phyloP scores from a whole-genome alignment of 306 rosid genomes.

The Rosa rugosa region DNA sequence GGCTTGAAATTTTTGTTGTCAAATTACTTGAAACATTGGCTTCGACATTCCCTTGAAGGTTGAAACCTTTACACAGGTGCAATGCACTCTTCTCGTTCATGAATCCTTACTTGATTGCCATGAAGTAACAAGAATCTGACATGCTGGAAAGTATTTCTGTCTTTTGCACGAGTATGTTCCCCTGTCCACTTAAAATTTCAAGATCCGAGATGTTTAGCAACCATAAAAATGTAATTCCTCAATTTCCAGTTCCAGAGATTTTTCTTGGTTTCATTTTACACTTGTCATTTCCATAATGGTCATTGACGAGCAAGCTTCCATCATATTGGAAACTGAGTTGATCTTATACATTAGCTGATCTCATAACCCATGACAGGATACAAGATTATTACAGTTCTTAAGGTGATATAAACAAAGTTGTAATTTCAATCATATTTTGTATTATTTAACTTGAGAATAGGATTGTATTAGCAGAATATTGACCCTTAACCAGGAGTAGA shows the following conservation, averaged over 20 bases:
- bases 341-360: not conserved
- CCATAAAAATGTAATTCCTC: not conserved
- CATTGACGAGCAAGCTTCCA: not conserved
- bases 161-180: constrained; percentile 11
- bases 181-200: constrained; percentile 1
- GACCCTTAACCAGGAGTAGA: not conserved
- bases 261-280: not conserved
- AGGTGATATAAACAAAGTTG: not conserved
- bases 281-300: not conserved
- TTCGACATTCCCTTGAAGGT: not conserved
- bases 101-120: not conserved
- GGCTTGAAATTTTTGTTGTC: not conserved
- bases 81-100: not conserved
- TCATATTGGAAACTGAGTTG: constrained; percentile 2
- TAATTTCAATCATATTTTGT: not conserved
- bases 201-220: constrained; percentile 3
- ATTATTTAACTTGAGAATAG: not conserved
- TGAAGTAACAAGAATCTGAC: not conserved
- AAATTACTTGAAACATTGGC: not conserved
- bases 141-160: not conserved
- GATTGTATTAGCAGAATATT: not conserved
- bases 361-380: not conserved
- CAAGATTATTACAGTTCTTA: not conserved
- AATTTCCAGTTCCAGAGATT: not conserved
- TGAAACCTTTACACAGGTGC: not conserved